Percentiles rank a stretch among this genome's conserved stretches.
Conservation (phyloP, 2,329 filamentous ascomycete genomes). For the Zalaria obscura region DNA sequence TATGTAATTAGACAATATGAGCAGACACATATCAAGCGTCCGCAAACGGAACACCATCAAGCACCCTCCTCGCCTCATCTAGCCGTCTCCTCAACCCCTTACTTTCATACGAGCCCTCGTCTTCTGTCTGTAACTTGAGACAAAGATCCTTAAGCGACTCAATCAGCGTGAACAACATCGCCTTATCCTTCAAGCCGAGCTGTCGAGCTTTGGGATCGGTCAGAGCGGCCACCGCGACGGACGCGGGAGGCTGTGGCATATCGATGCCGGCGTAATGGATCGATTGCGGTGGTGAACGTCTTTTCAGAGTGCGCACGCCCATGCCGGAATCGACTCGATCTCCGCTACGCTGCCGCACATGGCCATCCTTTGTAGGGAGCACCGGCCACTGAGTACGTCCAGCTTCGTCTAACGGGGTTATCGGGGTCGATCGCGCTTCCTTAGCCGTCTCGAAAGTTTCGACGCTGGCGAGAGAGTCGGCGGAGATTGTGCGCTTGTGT, state of each 20-base stretch:
- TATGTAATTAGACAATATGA: too few species aligned
- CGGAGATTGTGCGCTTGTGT: slow-evolving; percentile 36
- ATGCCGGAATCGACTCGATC: slow-evolving; percentile 10
- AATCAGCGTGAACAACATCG: slow-evolving; percentile 34
- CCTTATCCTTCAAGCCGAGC: slow-evolving; percentile 40
- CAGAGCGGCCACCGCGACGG: slow-evolving; percentile 23
- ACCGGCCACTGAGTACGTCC: too few species aligned
- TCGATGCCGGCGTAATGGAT: too few species aligned
- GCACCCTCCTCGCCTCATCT: slow-evolving; percentile 56
- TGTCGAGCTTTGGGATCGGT: slow-evolving; percentile 22
- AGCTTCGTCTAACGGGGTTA: too few species aligned
- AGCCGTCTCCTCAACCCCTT: slow-evolving; percentile 56
- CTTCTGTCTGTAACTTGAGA: slow-evolving; percentile 31
- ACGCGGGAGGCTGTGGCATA: slow-evolving; percentile 17
- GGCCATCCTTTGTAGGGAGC: too few species aligned
- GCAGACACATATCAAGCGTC: too few species aligned
- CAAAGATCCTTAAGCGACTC: slow-evolving; percentile 42
- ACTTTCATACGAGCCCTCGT: slow-evolving; percentile 39
- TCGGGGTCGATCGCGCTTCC: slow-evolving; percentile 22
- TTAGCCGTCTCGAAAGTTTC: slow-evolving; percentile 51
- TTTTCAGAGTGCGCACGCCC: too few species aligned
- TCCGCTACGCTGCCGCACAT: too few species aligned
- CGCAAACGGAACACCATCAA: slow-evolving; percentile 42
- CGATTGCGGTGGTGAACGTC: too few species aligned
- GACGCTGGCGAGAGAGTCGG: slow-evolving; percentile 45